Base-by-base conservation (phyloP, 345 rosid genomes). In the Eucalyptus pauciflora region DNA sequence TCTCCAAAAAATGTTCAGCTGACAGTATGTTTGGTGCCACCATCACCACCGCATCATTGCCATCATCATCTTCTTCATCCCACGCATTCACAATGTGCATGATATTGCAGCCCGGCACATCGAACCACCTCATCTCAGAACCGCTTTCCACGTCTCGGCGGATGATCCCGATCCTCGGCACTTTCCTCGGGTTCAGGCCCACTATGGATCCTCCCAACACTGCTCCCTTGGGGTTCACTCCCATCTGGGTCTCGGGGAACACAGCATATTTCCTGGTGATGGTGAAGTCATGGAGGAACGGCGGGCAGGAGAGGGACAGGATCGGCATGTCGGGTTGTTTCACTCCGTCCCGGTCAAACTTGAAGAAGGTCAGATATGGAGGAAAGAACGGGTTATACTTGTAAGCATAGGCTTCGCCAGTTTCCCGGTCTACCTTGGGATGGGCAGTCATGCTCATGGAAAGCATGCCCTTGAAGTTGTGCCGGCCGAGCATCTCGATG, bases 381-480 rank as follows among this genome's bases (percentile, higher is more conserved):
- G 96, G 96, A 86, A 92, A 2, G 80, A 69, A 69, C 22, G 95
- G 93, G 13, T 93, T 90, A 51, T 93, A 93, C 31, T 94, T 91
- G 89, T 93, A 94, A 86, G 95, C 94, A 45, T 93, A 94, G n/a
- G 93, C 91, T 89, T 93, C 95, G 1, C 92, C 92, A 4, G 95
- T 93, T 7, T 91, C 91, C 12, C 90, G 60, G 60, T 93, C 96
- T 17, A 71, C 46, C 87, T 94, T 94, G 41, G 94, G 96, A 89
- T 94, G 96, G 88, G 96, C 95, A 56, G 96, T 94, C 95, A 94
- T 94, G 91, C 94, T 92, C 92, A 93, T 90, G 85, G 90, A 67
- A 62, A 94, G 50, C 85, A 92, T 93, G 45, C 94, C 94, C 48
- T 93, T 92, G 87, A 92, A 94, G 89, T 93, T 92, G 45, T 69